phyloP scores from a whole-genome alignment of 2,329 filamentous ascomycete genomes.

The Diaporthe sp. region DNA sequence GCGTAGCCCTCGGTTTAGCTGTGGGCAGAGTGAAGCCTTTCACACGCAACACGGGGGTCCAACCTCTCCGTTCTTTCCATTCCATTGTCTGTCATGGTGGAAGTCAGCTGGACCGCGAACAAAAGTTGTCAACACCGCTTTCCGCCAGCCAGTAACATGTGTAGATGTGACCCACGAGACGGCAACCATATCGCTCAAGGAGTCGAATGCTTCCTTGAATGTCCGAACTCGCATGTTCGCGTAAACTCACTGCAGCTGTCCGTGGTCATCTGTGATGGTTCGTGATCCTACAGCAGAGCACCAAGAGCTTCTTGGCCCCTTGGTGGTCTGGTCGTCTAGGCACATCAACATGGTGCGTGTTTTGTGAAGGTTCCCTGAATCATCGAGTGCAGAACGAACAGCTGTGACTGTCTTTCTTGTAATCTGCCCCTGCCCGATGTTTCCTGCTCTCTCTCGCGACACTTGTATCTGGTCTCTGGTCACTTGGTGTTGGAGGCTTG shows the following conservation, averaged over 20 bases:
- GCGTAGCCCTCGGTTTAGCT: background rate
- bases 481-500: background rate
- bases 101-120: background rate
- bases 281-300: background rate
- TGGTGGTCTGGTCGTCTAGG: background rate
- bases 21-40: background rate
- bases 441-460: background rate
- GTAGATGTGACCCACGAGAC: background rate
- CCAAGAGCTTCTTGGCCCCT: background rate
- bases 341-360: background rate
- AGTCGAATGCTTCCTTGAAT: background rate
- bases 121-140: background rate
- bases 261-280: background rate
- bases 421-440: background rate
- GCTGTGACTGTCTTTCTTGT: background rate
- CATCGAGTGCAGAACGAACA: background rate
- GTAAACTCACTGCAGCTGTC: background rate
- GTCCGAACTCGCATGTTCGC: background rate
- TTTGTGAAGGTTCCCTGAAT: no score
- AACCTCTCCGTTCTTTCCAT: background rate
- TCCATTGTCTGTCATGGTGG: background rate
- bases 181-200: background rate
- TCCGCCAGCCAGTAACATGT: background rate
- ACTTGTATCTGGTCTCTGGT: background rate
- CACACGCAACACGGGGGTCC: background rate